Evolutionary conservation across 768 basidiomycete species (phyloP), one percentile per base, ranked within the genome.

Genomic region (Boletus patriciae): DNA sequence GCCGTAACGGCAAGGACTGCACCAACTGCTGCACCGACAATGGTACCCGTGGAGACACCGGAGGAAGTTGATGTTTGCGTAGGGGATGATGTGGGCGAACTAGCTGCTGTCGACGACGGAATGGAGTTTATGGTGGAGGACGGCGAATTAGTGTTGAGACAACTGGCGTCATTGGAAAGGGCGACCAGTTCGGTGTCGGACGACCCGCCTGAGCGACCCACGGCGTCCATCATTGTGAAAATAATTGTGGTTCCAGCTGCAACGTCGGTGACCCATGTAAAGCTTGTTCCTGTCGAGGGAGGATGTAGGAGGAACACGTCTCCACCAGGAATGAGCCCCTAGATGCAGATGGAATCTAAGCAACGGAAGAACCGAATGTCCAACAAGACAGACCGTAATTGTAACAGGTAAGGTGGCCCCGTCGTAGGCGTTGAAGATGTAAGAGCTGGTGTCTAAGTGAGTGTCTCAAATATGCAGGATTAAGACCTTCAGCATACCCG

Each of bases 251-350:
- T 89, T 6, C 84, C 84, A 9, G 80, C 78, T 36, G 77, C 76
- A 25, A 85, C 78, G 66, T 84, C 76, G 18, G 80, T 81, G 33
- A 65, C 71, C 89, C 87, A 90, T n/a, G 68, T 63, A 61, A 72
- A 84, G 4, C 70, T 73, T 6, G 70, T 57, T 9, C 76, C 68
- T 12, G 60, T 46, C 15, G 67, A 37, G 15, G 77, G 77, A 36
- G 82, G 76, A 9, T 68, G 54, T 13, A 89, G 60, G 19, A 75
- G 56, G 52, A 87, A 76, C 1, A 74, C 64, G 40, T 78, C 73
- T 12, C 90, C 89, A 21, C 79, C 80, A 34, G 88, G 88, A 52
- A 92, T 82, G 31, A 85, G 69, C 23, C 79, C 87, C 82, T 88
- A 36, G 49, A 29, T 48, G 18, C 40, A 50, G 57, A 37, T 21